Conservation (phyloP, 2,329 filamentous ascomycete genomes). For the Zasmidium cellare region DNA sequence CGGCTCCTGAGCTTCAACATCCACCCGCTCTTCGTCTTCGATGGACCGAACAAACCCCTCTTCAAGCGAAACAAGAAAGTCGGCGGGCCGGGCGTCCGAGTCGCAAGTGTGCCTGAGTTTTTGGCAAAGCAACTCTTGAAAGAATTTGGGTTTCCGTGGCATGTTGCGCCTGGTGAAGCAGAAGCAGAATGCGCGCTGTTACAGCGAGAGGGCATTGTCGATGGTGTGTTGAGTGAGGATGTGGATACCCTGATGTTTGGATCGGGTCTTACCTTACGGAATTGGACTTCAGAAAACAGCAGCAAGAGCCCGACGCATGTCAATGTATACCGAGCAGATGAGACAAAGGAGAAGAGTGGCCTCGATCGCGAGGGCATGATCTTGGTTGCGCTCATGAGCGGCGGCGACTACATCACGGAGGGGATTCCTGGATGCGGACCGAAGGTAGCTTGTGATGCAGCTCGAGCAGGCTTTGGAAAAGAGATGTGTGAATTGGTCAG, state of each 20-base stretch:
- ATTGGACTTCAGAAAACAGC: slow-evolving; percentile 74
- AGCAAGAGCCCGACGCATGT: slow-evolving; percentile 79
- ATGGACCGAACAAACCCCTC: slow-evolving; percentile 78
- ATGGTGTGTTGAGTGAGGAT: slow-evolving; percentile 93
- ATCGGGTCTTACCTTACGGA: slow-evolving; percentile 38
- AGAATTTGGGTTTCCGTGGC: slow-evolving; percentile 79
- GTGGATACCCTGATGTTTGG: slow-evolving; percentile 64
- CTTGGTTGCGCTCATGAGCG: slow-evolving; percentile 88
- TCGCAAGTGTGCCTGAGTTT: slow-evolving; percentile 67
- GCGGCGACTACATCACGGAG: slow-evolving; percentile 88
- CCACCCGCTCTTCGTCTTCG: slow-evolving; percentile 86
- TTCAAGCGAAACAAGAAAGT: slow-evolving; percentile 84
- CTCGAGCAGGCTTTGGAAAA: slow-evolving; percentile 80
- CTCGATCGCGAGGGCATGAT: slow-evolving; percentile 89
- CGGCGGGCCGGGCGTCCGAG: slow-evolving; percentile 57
- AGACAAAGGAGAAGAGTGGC: slow-evolving; percentile 57
- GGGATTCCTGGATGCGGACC: slow-evolving; percentile 86
- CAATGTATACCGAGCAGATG: slow-evolving; percentile 70
- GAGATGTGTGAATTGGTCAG: slow-evolving; percentile 66
- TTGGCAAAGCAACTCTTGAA: slow-evolving; percentile 81
- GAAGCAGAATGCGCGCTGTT: slow-evolving; percentile 93
- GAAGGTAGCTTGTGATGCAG: slow-evolving; percentile 86
- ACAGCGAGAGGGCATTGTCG: slow-evolving; percentile 78
- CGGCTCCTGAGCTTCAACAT: slow-evolving; percentile 75
- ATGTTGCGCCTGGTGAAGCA: slow-evolving; percentile 90